A percentile compares a stretch with the other conserved stretches of the same genome.
phyloP scores from a whole-genome alignment of 2,329 filamentous ascomycete species.

The Cladosporium colombiae region DNA sequence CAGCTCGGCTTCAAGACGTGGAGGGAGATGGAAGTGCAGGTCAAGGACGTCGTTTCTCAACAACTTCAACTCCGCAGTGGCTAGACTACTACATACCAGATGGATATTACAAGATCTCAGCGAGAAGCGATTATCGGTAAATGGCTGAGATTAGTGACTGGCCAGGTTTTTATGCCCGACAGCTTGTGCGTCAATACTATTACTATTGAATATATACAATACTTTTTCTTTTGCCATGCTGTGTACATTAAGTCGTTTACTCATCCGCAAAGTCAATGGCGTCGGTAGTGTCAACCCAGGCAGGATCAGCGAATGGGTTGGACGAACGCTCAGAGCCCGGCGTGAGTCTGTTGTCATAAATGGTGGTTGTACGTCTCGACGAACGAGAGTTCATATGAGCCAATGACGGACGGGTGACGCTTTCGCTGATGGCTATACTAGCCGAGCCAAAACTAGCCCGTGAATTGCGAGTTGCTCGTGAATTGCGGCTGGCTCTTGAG shows the following conservation, averaged over 20 bases:
- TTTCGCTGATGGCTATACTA: not conserved
- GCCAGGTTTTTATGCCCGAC: not conserved
- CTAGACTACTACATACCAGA: no score
- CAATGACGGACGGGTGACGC: not conserved
- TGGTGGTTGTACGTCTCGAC: not conserved
- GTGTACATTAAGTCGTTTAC: not conserved
- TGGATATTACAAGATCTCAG: no score
- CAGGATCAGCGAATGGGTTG: not conserved
- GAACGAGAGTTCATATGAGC: not conserved
- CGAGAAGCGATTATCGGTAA: no score
- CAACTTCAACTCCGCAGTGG: not conserved
- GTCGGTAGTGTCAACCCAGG: not conserved
- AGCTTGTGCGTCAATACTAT: not conserved
- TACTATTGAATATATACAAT: not conserved
- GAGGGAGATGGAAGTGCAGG: not conserved
- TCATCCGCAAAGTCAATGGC: not conserved
- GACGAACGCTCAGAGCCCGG: not conserved
- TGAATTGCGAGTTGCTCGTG: not conserved
- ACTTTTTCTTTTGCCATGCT: not conserved
- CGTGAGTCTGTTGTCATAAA: not conserved
- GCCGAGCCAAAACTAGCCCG: not conserved
- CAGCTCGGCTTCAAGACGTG: not conserved
- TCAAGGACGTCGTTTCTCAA: not conserved
- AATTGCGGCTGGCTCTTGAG: not conserved
- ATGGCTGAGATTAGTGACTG: no score